Conservation (phyloP, 345 rosid genomes). For the Nasturtium officinale region DNA sequence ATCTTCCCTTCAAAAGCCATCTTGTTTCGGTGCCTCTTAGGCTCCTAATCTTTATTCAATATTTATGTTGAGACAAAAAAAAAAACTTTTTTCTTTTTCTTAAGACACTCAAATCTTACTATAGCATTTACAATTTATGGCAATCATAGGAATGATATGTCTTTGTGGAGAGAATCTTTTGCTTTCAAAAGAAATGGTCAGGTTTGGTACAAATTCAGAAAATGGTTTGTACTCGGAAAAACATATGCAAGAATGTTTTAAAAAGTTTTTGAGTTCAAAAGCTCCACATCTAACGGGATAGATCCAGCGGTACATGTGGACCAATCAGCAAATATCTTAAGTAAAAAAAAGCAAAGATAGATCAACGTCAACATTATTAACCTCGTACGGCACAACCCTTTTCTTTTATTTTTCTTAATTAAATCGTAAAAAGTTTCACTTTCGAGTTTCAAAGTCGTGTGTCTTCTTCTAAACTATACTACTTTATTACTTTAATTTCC, state of each 20-base stretch:
- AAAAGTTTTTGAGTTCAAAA: constrained; percentile 20
- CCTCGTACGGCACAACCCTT: constrained; percentile 40
- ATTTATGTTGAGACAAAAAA: background rate
- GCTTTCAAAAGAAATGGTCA: background rate
- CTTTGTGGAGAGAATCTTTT: background rate
- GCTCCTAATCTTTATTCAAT: background rate
- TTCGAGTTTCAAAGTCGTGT: constrained; percentile 25
- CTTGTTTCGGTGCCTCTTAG: background rate
- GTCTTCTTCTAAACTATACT: constrained; percentile 1
- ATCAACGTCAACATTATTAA: constrained; percentile 33
- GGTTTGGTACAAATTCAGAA: background rate
- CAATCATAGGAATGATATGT: background rate
- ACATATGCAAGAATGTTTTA: background rate
- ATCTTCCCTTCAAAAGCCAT: background rate
- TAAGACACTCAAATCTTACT: background rate
- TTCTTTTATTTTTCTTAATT: background rate
- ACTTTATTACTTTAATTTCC: constrained; percentile 5
- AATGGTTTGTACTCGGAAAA: background rate
- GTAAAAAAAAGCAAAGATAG: background rate
- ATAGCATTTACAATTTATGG: background rate
- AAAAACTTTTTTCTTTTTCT: background rate
- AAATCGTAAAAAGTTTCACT: constrained; percentile 4
- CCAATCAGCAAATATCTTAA: constrained; percentile 6
- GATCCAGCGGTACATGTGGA: constrained; percentile 15
- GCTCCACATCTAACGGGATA: background rate